phyloP scores from a whole-genome alignment of 2,329 filamentous ascomycete species.

The Lachnellula occidentalis region DNA sequence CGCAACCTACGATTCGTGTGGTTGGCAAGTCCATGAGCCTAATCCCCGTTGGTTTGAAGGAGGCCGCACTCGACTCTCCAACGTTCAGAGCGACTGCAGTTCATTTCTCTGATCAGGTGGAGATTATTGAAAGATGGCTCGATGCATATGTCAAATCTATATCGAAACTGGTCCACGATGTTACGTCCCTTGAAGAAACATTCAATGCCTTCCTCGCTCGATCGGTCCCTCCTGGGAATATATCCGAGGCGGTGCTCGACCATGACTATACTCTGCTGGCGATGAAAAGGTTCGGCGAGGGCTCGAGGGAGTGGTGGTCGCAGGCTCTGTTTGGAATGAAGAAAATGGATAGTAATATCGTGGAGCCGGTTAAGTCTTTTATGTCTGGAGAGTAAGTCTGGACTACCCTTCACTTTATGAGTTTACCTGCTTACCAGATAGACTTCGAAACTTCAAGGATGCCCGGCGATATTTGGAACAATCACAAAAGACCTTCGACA shows the following conservation, averaged over 20 bases:
- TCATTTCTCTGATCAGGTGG: slow-evolving; percentile 89
- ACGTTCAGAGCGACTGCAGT: slow-evolving; percentile 84
- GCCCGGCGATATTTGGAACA: slow-evolving; percentile 68
- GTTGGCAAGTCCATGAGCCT: slow-evolving; percentile 24
- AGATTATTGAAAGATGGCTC: slow-evolving; percentile 88
- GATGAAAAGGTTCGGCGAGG: slow-evolving; percentile 78
- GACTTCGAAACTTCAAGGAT: slow-evolving; percentile 78
- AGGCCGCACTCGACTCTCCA: slow-evolving; percentile 93
- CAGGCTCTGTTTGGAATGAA: slow-evolving; percentile 68
- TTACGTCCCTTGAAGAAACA: slow-evolving; percentile 70
- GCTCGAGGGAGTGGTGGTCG: slow-evolving; percentile 81
- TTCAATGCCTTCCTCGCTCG: slow-evolving; percentile 72
- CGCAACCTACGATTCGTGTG: slow-evolving; percentile 17
- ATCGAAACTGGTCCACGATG: slow-evolving; percentile 56
- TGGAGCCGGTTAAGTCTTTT: slow-evolving; percentile 78
- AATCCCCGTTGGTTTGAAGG: slow-evolving; percentile 76
- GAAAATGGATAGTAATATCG: slow-evolving; percentile 68
- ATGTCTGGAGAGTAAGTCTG: slow-evolving; percentile 57
- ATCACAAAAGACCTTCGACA: slow-evolving; percentile 80
- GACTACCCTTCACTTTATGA: neutral
- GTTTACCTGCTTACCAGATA: slow-evolving; percentile 5
- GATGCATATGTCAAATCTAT: slow-evolving; percentile 62
- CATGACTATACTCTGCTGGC: slow-evolving; percentile 92
- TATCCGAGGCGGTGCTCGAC: slow-evolving; percentile 82
- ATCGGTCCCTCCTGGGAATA: slow-evolving; percentile 64